Conservation (phyloP, 1,284 basidiomycete genomes). For the Trametes versicolor region DNA sequence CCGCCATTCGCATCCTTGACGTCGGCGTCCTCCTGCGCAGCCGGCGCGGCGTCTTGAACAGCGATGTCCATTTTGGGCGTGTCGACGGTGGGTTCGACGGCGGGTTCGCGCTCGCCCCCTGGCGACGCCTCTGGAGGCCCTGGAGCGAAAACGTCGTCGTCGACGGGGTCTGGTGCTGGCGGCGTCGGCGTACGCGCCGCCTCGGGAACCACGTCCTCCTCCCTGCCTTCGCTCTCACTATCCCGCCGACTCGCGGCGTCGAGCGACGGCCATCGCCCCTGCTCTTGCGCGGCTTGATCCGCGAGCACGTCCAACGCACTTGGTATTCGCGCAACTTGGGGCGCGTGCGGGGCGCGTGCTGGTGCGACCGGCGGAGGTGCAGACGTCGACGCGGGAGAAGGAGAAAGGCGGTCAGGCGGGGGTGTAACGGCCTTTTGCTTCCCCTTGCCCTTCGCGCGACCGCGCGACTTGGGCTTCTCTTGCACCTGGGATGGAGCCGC, state of each 20-base stretch:
- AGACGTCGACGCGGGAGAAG: not conserved
- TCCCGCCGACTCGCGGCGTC: slow-evolving; percentile 18
- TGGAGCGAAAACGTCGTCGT: not conserved
- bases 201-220: not conserved
- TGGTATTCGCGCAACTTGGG: slow-evolving; percentile 33
- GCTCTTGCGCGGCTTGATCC: slow-evolving; percentile 67
- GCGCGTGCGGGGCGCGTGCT: slow-evolving; percentile 1
- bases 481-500: not conserved
- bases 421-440: slow-evolving; percentile 13
- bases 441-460: slow-evolving; percentile 23
- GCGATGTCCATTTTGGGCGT: too few relatives aligned
- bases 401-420: not conserved
- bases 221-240: slow-evolving; percentile 19
- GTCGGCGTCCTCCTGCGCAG: not conserved
- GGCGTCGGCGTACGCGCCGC: too few relatives aligned
- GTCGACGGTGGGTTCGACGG: too few relatives aligned
- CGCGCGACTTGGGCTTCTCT: slow-evolving; percentile 1
- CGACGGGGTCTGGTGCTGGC: not conserved
- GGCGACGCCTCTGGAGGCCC: not conserved
- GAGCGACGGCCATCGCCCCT: slow-evolving; percentile 38
- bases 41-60: not conserved
- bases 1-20: too few relatives aligned
- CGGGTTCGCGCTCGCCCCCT: not conserved
- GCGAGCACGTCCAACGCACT: slow-evolving; percentile 73
- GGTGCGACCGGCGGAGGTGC: not conserved